phyloP scores from a whole-genome alignment of 805 yeast species.

The Maudiozyma saulgeensis region DNA sequence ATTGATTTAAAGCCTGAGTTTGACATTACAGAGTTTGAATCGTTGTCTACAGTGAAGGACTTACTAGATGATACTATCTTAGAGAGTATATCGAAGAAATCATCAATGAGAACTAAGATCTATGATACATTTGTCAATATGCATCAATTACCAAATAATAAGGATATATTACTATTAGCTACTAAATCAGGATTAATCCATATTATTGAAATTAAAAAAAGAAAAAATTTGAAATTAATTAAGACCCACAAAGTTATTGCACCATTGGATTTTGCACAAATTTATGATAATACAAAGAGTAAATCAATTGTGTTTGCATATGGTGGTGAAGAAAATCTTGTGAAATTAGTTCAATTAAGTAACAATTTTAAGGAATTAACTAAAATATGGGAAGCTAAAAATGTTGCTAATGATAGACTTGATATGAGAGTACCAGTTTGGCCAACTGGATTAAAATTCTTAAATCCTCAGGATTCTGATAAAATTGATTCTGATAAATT shows the following conservation, averaged over 20 bases:
- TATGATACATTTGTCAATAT: constrained; percentile 35
- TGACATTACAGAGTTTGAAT: constrained; percentile 16
- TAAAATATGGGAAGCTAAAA: constrained; percentile 60
- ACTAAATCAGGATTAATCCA: constrained; percentile 31
- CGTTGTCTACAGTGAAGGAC: constrained; percentile 11
- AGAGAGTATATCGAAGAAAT: constrained; percentile 15
- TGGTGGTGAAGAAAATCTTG: constrained; percentile 75
- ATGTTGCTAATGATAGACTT: constrained; percentile 70
- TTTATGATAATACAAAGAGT: constrained; percentile 32
- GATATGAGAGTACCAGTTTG: constrained; percentile 79
- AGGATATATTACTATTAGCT: constrained; percentile 24
- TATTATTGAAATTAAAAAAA: constrained; percentile 16
- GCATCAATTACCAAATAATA: constrained; percentile 16
- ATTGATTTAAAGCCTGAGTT: constrained; percentile 7
- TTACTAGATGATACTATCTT: constrained; percentile 18
- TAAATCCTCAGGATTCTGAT: constrained; percentile 29
- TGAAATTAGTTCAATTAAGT: constrained; percentile 19
- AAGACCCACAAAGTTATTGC: constrained; percentile 31
- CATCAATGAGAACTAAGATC: constrained; percentile 23
- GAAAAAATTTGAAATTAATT: constrained; percentile 9
- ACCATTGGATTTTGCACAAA: constrained; percentile 40
- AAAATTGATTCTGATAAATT: constrained; percentile 19
- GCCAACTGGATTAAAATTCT: constrained; percentile 46
- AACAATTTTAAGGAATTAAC: constrained; percentile 20
- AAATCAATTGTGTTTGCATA: constrained; percentile 43